Conservation (phyloP, 177 flowering plant genomes). For the Vitis hybrid region DNA sequence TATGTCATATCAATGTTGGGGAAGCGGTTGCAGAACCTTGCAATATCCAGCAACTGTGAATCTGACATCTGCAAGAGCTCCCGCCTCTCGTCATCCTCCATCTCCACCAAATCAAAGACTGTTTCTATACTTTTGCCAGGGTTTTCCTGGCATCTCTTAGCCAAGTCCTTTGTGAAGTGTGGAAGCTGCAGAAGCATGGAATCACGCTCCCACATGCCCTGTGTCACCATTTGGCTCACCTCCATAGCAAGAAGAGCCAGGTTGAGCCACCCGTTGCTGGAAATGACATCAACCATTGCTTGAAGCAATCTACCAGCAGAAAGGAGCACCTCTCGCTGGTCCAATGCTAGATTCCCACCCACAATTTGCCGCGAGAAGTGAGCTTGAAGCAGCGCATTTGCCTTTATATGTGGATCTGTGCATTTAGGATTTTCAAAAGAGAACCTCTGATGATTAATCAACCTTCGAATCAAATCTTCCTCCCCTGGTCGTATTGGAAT, state of each 20-base stretch:
- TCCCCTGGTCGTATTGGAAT: constrained; percentile 88
- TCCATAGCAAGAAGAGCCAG: constrained; percentile 92
- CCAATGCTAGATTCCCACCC: constrained; percentile 70
- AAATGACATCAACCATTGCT: constrained; percentile 95
- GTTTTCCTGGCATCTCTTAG: constrained; percentile 78
- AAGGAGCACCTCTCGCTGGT: constrained; percentile 83
- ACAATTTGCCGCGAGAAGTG: constrained; percentile 80
- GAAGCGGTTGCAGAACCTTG: constrained; percentile 78
- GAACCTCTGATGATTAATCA: constrained; percentile 87
- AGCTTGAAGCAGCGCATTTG: constrained; percentile 89
- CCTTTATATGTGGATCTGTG: constrained; percentile 92
- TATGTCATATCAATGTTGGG: constrained; percentile 86
- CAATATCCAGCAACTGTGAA: constrained; percentile 73
- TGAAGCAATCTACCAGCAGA: constrained; percentile 76
- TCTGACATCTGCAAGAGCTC: constrained; percentile 85
- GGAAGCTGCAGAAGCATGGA: constrained; percentile 95
- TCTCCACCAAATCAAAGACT: constrained; percentile 82
- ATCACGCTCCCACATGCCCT: constrained; percentile 98
- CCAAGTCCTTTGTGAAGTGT: constrained; percentile 88
- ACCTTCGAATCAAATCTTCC: constrained; percentile 69
- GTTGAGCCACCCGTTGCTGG: constrained; percentile 93
- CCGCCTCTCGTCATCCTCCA: constrained; percentile 90
- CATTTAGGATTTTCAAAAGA: constrained; percentile 76
- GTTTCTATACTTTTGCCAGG: constrained; percentile 80
- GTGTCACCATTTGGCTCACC: constrained; percentile 96